A percentile compares a stretch with the other conserved stretches of the same genome.
phyloP scores from a whole-genome alignment of 164 flowering plant genomes.

The Aristolochia californica region DNA sequence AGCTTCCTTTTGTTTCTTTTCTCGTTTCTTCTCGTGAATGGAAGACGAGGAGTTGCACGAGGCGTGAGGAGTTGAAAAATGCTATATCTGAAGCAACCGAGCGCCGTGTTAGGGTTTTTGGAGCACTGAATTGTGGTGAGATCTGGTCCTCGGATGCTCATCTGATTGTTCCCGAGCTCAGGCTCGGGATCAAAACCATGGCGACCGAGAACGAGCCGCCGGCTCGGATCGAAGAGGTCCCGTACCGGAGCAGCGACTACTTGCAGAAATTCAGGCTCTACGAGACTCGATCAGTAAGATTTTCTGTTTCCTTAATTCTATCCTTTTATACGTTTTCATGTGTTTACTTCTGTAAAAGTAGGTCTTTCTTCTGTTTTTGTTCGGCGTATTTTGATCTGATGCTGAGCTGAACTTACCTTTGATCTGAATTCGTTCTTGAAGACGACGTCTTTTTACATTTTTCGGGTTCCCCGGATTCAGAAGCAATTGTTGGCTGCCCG shows the following conservation, averaged over 20 bases:
- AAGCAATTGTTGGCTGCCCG: too few species aligned
- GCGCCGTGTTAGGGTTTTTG: conserved; percentile 9
- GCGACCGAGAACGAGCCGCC: conserved; percentile 27
- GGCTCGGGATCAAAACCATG: conserved; percentile 47
- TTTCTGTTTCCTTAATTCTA: background rate
- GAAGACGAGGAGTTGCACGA: conserved; percentile 8
- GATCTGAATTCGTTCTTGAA: too few species aligned
- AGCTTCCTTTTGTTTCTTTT: too few species aligned
- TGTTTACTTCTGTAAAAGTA: background rate
- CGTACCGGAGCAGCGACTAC: conserved; percentile 12
- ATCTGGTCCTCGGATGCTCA: conserved; percentile 17
- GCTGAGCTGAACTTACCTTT: background rate
- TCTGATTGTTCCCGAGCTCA: conserved; percentile 33
- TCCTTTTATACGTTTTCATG: background rate
- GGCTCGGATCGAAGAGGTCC: conserved; percentile 16
- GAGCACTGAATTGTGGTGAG: conserved; percentile 8
- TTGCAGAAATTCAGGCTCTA: conserved; percentile 82
- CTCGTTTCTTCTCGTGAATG: conserved; percentile 10
- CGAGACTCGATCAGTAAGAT: conserved; percentile 82
- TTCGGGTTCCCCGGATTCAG: too few species aligned
- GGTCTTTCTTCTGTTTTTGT: background rate
- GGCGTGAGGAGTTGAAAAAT: conserved; percentile 13
- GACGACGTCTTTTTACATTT: too few species aligned
- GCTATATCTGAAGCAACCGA: conserved; percentile 57
- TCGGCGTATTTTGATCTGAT: background rate